Evolutionary conservation across 2,329 filamentous ascomycete species (phyloP), one percentile per base, ranked within the genome.

Genomic region (Elsinoe fawcettii): DNA sequence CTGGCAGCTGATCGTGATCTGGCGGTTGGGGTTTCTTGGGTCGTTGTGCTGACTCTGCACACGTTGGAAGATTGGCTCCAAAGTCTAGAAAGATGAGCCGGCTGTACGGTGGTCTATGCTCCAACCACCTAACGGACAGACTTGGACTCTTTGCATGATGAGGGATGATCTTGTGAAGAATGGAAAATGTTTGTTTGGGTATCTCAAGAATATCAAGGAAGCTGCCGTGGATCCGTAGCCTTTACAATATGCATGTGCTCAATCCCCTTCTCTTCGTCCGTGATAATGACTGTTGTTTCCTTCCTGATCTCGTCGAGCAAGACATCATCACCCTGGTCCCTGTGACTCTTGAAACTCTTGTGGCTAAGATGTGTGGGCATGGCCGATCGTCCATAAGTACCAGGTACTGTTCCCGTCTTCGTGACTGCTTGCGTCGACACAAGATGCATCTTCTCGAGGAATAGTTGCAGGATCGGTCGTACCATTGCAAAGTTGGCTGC

Each of bases 401-500:
- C 27, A 14, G 27, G 22, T n/a, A 34, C n/a, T 51, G 47, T 51
- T n/a, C 18, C 30, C n/a, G 25, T 51, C 27, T 51, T 51, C 5
- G 47, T 51, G 30, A 14, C 16, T 3, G 11, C 8, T 34, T 34
- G 47, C 20, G 47, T 51, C 3, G 22, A 30, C 8, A 51, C 47
- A 12, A 51, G 30, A 25, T 51, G 47, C 30, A 51, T 20, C 47
- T 51, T 51, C 18, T 51, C 47, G 30, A 55, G 51, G 20, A 43
- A 55, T 23, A 32, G 20, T n/a, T 56, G 59, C 51, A 69, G 66
- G 3, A 72, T 59, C 5, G 70, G 68, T 11, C 69, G 65, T 9
- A 71, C 60, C 4, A 69, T 67, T 2, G 67, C 65, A 5, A 69
- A 58, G 12, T 65, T 67, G 4, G 68, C 65, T n/a, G 70, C 69